Base-by-base conservation (phyloP, 108 stramenopile genomes). In the Mayamaea pseudoterrestris region DNA sequence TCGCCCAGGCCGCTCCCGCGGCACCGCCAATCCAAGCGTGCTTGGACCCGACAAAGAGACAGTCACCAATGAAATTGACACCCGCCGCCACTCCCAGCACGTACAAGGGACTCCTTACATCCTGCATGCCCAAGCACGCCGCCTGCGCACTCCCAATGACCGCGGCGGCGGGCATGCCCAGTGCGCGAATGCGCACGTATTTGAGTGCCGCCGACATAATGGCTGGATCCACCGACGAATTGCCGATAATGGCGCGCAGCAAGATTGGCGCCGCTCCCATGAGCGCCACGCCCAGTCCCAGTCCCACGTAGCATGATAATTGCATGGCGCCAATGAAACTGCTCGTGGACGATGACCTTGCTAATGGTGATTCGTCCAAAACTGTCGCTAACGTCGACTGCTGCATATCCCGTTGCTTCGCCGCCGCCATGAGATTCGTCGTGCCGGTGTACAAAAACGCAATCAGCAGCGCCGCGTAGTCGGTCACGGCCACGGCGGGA, bases 1-100 rank as follows among this genome's bases (percentile, higher is more conserved):
- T 91, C 1, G 90, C 90, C 90, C 90, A 91, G n/a, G 90, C 83
- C 7, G 90, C 90, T 21, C 90, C 90, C 0, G 82, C 78, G 0
- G 81, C 74, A 8, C 90, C 90, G 17, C 85, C 80, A 41, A 88
- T 62, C 60, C 63, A 66, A 0, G 62, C 50, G 52, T 76, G 55
- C 1, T 44, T 39, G 21, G 51, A 48, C 3, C 78, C 66, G 1
- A 89, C 86, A 47, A 90, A 68, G 2, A 73, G 23, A 25, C 66
- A 51, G 58, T 90, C 89, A 6, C 81, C 80, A 8, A 74, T 57
- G 46, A 80, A 76, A 47, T 90, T 90, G 41, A 84, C 74, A 1
- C 80, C 34, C 2, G 89, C 89, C 1, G 89, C 89, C 1, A 80
- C 79, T 28, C 66, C 48, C 16, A 90, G 43, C 0, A 90, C 83